Conservation (phyloP, 2,329 filamentous ascomycete genomes). For the Penicillium crustosum region DNA sequence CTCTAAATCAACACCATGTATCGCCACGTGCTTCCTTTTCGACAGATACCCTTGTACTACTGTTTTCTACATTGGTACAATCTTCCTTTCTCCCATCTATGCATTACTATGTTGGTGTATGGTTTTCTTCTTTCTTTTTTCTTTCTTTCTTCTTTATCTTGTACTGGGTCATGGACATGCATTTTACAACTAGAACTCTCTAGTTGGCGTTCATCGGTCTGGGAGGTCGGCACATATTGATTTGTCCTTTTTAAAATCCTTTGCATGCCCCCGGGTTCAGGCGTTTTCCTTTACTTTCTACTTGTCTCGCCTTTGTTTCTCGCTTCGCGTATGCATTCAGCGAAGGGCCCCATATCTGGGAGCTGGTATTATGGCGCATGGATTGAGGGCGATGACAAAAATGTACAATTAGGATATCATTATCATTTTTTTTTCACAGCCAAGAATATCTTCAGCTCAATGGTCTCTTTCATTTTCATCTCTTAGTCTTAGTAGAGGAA, state of each 20-base stretch:
- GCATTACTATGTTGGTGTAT: constrained; percentile 6
- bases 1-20: background rate
- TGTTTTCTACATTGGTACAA: background rate
- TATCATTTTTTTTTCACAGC: background rate
- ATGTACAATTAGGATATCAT: constrained; percentile 8
- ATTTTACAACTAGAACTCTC: constrained; percentile 8
- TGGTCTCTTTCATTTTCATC: background rate
- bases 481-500: background rate
- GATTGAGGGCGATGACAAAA: background rate
- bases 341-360: background rate
- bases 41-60: constrained; percentile 1
- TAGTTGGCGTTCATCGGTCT: constrained; percentile 10
- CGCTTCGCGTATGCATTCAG: constrained; percentile 6
- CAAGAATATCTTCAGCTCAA: background rate
- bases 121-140: constrained; percentile 5
- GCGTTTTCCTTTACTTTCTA: constrained; percentile 2
- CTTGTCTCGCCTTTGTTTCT: background rate
- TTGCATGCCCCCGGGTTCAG: constrained; percentile 7
- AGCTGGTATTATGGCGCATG: background rate
- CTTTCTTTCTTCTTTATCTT: constrained; percentile 7
- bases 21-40: constrained; percentile 1
- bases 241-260: background rate
- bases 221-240: constrained; percentile 4
- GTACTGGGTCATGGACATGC: constrained; percentile 7
- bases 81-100: background rate